Evolutionary conservation across 2,329 filamentous ascomycete species (phyloP).

Genomic region (Aspergillus latus): DNA sequence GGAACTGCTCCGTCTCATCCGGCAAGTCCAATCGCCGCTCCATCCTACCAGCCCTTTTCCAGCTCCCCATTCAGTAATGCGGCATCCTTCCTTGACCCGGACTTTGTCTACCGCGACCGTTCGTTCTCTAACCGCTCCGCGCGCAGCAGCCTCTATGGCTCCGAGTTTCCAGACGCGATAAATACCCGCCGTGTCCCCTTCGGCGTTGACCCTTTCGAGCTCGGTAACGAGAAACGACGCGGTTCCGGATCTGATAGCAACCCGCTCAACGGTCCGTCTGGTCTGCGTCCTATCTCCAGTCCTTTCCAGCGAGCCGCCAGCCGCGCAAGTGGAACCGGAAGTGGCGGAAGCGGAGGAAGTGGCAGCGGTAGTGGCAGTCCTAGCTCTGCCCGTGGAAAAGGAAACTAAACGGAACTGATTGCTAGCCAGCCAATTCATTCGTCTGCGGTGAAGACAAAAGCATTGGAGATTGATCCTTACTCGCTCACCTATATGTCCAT

Average conservation of each 20-base stretch:
- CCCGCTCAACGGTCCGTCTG: constrained; percentile 33
- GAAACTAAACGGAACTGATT: constrained; percentile 18
- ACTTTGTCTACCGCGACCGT: constrained; percentile 37
- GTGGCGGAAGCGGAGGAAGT: constrained; percentile 43
- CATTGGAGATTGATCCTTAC: constrained; percentile 7
- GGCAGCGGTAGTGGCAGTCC: constrained; percentile 45
- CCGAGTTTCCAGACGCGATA: constrained; percentile 32
- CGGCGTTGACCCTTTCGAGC: constrained; percentile 34
- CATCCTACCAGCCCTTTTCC: constrained; percentile 33
- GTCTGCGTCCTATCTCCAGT: constrained; percentile 37
- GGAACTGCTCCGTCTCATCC: constrained; percentile 34
- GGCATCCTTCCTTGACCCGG: constrained; percentile 34
- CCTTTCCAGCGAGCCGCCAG: constrained; percentile 46
- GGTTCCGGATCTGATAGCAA: constrained; percentile 34
- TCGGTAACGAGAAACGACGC: constrained; percentile 31
- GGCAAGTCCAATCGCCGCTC: constrained; percentile 35
- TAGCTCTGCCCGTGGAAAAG: constrained; percentile 38
- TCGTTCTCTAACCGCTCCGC: constrained; percentile 45
- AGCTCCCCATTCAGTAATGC: constrained; percentile 35
- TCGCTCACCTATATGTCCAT: background rate
- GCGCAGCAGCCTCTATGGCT: constrained; percentile 39
- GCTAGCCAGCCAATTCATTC: background rate
- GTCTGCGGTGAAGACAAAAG: background rate
- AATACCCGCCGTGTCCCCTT: constrained; percentile 28
- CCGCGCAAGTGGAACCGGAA: constrained; percentile 50